Evolutionary conservation across 345 rosid species (phyloP).

Genomic region (Rhodamnia argentea): DNA sequence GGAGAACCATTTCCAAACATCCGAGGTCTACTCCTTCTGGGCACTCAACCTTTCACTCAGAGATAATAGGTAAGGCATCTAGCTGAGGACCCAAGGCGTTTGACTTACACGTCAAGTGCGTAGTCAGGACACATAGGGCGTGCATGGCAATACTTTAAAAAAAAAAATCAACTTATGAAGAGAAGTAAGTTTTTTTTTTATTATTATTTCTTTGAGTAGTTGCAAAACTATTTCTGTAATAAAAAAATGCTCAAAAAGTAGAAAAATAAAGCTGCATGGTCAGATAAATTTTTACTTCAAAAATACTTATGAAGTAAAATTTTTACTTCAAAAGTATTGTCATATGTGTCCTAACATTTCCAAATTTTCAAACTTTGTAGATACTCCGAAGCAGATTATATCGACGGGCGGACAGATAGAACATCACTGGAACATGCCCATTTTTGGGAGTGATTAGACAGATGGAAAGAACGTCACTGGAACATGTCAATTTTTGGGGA

Average conservation of each 20-base stretch:
- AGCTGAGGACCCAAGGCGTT: background rate
- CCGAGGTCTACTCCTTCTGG: background rate
- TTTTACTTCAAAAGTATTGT: too few relatives aligned
- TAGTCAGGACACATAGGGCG: background rate
- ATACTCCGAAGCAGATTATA: background rate
- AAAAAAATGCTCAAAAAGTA: too few relatives aligned
- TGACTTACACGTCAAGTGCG: background rate
- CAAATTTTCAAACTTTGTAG: background rate
- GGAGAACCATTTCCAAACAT: background rate
- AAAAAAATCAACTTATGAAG: too few relatives aligned
- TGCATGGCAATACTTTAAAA: too few relatives aligned
- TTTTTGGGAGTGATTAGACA: background rate
- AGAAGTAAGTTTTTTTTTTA: too few relatives aligned
- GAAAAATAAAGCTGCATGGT: too few relatives aligned
- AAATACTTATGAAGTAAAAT: too few relatives aligned
- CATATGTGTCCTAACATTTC: background rate
- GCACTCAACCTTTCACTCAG: background rate
- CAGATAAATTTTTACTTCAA: too few relatives aligned
- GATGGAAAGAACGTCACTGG: background rate
- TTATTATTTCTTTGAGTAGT: too few relatives aligned
- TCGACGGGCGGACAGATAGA: background rate
- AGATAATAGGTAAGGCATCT: background rate
- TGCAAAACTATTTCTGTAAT: too few relatives aligned
- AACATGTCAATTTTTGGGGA: background rate
- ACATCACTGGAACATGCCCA: background rate